Evolutionary conservation across 208 protist genomes (phyloP), one percentile per base, ranked within the genome.

Genomic region (Angomonas deanei): DNA sequence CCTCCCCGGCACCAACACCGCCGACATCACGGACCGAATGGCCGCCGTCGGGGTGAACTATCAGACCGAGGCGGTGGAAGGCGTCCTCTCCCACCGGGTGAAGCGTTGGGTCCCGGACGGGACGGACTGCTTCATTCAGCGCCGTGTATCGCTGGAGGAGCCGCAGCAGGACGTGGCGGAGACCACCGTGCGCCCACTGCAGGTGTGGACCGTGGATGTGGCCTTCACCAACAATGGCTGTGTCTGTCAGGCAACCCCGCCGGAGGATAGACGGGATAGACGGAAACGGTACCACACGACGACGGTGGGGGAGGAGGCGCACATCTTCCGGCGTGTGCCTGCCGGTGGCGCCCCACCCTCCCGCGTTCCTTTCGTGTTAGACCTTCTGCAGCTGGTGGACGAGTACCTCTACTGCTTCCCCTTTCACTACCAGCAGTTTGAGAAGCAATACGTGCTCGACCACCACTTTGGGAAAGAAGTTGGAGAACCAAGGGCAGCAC

Each of bases 21-120:
- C 68, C 13, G 90, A 98, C 54, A 81, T 99, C 50, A 98, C 97
- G 2, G 82, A 96, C 55, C 82, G 89, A 36, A 88, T 99, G 54
- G 71, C 92, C 6, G 79, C 96, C 46, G 86, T 99, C 0, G 93
- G 96, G 17, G 73, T 83, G 3, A 62, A 81, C 53, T 99, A 89
- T 77, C 66, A 79, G 11, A 95, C 97, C 26, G 88, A 97, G 61
- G 75, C 92, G 0, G 76, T 98, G 1, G 93, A 98, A 60, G 98
- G 98, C 34, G 97, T 99, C 11, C 74, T 99, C 24, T 99, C 97
- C 26, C 97, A 99, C 76, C 87, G 98, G 61, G 86, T 96, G 19
- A 98, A 98, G 76, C 89, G 97, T 60, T 99, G 95, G 84, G 88
- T 98, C 47, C 96, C 98, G 23, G 98, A 99, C 69, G 96, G 97